A percentile compares a stretch with the other conserved stretches of the same genome.
Conservation (phyloP, 768 basidiomycete genomes). For the Boletus insuetus region DNA sequence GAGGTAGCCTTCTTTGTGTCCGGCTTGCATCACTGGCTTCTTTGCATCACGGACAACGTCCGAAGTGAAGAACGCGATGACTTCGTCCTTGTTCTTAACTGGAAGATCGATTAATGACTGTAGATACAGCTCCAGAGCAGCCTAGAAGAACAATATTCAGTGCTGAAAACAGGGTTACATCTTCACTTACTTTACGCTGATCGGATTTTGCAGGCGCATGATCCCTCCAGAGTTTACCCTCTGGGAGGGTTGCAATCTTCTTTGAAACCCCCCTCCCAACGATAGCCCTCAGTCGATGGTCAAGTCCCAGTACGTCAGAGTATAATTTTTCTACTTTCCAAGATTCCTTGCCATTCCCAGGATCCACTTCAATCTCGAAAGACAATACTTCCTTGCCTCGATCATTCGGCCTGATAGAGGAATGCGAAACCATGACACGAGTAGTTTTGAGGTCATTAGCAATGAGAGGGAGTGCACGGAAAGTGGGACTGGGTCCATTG, state of each 20-base stretch:
- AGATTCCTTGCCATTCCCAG: conserved; percentile 64
- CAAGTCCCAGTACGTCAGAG: conserved; percentile 87
- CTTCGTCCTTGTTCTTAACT: conserved; percentile 82
- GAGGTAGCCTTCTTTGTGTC: conserved; percentile 92
- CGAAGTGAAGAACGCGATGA: conserved; percentile 89
- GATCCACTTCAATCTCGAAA: conserved; percentile 77
- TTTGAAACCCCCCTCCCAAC: conserved; percentile 67
- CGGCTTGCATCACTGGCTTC: conserved; percentile 73
- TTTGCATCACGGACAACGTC: conserved; percentile 78
- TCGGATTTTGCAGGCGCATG: conserved; percentile 96
- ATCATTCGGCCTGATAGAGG: conserved; percentile 85
- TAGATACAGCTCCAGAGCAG: conserved; percentile 80
- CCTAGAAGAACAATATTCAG: conserved; percentile 38
- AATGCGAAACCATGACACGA: conserved; percentile 67
- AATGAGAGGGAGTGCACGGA: conserved; percentile 72
- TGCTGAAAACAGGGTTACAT: not conserved
- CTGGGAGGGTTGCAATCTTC: conserved; percentile 79
- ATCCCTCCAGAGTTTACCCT: conserved; percentile 94
- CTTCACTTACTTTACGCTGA: conserved; percentile 77
- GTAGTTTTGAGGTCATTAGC: conserved; percentile 73
- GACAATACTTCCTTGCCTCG: conserved; percentile 89
- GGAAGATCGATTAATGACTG: conserved; percentile 80
- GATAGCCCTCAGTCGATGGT: conserved; percentile 63
- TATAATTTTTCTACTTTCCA: conserved; percentile 94
- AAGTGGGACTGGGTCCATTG: conserved; percentile 40